Evolutionary conservation across 2,329 filamentous ascomycete species (phyloP), one percentile per base, ranked within the genome.

Genomic region (Myriangium duriaei): DNA sequence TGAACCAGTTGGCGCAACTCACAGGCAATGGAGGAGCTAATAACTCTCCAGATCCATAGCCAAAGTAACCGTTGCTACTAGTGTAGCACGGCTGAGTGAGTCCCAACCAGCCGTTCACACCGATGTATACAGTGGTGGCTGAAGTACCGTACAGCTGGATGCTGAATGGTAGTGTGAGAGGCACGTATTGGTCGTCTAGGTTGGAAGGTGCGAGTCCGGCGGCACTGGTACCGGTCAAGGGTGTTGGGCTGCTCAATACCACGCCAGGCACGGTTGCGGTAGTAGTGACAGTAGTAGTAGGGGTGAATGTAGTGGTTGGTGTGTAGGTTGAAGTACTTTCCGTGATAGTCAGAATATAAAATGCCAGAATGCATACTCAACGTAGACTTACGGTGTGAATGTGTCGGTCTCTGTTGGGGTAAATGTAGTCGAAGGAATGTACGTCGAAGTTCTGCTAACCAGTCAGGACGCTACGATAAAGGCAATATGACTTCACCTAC

Each of bases 391-490:
- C 34, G 24, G 9, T n/a, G n/a, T n/a, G n/a, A n/a, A n/a, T n/a
- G n/a, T n/a, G n/a, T n/a, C n/a, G 3, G 34, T 36, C 24, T 36
- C 24, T 11, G 34, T 36, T 11, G 34, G 19, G 12, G 34, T 36
- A 3, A 36, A 14, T 34, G 32, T 17, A 16, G 34, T 28, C 24
- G 24, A 28, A 28, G 24, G 24, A 28, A 2, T 10, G n/a, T 31
- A 31, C 29, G 24, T 28, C 24, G 24, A 10, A n/a, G 2, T 10
- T n/a, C n/a, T n/a, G n/a, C n/a, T n/a, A n/a, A n/a, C n/a, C n/a
- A n/a, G n/a, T n/a, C n/a, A n/a, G n/a, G n/a, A n/a, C n/a, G n/a
- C n/a, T n/a, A n/a, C n/a, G n/a, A n/a, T n/a, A n/a, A n/a, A n/a
- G n/a, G n/a, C n/a, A n/a, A n/a, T n/a, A n/a, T n/a, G n/a, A n/a